A percentile compares a stretch with the other conserved stretches of the same genome.
These are phyloP conservation scores for Alternaria triticina DNA, from an alignment of 2,329 filamentous ascomycete genomes.

Conservation along the genomic window DNA sequence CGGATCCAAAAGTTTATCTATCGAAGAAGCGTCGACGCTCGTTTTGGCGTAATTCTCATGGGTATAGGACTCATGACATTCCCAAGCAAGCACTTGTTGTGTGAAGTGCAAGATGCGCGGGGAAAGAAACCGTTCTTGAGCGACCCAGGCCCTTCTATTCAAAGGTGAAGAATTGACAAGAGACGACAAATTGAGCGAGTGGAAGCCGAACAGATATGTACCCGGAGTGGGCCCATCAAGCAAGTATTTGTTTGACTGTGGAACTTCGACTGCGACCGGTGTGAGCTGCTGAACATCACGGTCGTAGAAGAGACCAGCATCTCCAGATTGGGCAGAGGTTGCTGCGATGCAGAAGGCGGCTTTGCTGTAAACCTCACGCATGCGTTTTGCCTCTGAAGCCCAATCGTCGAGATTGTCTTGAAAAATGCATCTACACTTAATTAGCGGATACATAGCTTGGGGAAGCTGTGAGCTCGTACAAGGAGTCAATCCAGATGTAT, in stretches of 20 bases:
- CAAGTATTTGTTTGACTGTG: background rate
- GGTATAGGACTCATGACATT: background rate
- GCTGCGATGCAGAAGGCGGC: background rate
- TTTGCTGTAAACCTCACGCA: background rate
- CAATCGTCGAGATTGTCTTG: background rate
- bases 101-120: background rate
- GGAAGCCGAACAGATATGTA: background rate
- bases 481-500: background rate
- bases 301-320: background rate
- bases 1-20: background rate
- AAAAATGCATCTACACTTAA: background rate
- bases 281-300: background rate
- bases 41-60: background rate
- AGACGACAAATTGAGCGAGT: background rate
- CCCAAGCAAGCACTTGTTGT: background rate
- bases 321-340: background rate
- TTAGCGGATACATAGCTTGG: background rate
- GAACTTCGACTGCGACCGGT: background rate
- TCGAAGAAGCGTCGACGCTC: too few species aligned
- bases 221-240: too few species aligned
- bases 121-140: background rate
- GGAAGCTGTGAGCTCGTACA: accelerated
- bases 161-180: background rate
- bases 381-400: background rate
- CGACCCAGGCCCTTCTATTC: background rate